phyloP scores from a whole-genome alignment of 208 protist genomes.

The Trypanosoma boissoni region DNA sequence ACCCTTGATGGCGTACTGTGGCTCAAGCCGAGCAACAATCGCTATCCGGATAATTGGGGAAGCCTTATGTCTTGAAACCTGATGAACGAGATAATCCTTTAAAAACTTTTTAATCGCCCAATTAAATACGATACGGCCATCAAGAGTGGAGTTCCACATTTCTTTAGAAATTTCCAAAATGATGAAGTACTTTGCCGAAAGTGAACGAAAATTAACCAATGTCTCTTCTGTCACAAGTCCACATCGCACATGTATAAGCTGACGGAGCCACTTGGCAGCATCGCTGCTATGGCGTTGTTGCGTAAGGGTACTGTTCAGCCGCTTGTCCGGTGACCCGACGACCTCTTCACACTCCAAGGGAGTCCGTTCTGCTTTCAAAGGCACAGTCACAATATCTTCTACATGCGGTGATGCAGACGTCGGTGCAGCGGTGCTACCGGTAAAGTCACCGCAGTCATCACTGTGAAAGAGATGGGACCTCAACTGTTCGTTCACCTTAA shows the following conservation, averaged over 20 bases:
- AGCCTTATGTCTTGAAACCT: conserved; percentile 63
- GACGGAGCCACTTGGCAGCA: too few relatives aligned
- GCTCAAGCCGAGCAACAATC: conserved; percentile 59
- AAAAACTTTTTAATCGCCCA: conserved; percentile 82
- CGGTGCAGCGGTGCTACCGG: background rate
- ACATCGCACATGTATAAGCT: conserved; percentile 38
- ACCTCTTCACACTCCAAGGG: too few relatives aligned
- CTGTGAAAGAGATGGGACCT: conserved; percentile 7
- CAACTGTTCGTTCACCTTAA: conserved; percentile 75
- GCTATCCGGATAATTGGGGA: conserved; percentile 67
- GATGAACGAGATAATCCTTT: conserved; percentile 57
- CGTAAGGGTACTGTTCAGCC: too few relatives aligned
- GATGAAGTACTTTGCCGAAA: conserved; percentile 76
- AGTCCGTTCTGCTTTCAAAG: too few relatives aligned
- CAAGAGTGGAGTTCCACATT: conserved; percentile 83
- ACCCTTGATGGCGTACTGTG: conserved; percentile 42
- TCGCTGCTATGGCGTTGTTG: too few relatives aligned
- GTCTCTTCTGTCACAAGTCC: conserved; percentile 69
- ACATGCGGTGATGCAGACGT: background rate
- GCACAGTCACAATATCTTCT: too few relatives aligned
- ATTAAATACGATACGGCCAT: conserved; percentile 63
- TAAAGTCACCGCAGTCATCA: background rate
- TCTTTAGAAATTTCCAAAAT: conserved; percentile 71
- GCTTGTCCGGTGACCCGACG: too few relatives aligned
- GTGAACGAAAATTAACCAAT: conserved; percentile 72